A percentile compares a stretch with the other conserved stretches of the same genome.
Conservation (phyloP, 2,329 filamentous ascomycete genomes). For the Botryotinia globosa region DNA sequence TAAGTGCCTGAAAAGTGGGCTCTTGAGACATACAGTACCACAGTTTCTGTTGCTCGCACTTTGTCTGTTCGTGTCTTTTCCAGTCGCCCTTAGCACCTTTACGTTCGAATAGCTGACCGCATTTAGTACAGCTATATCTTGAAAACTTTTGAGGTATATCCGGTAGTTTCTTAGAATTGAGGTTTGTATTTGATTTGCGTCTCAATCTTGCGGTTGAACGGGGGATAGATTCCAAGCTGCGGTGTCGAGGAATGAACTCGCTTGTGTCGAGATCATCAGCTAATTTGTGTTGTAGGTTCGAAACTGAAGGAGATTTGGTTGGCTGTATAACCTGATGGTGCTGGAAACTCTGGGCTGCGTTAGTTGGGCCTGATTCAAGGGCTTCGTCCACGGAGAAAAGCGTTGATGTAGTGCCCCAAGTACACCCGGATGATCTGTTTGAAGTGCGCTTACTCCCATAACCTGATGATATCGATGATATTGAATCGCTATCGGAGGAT, state of each 20-base stretch:
- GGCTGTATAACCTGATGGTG: not conserved
- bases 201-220: not conserved
- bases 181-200: not conserved
- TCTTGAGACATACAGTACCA: constrained; percentile 30
- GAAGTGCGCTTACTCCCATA: constrained; percentile 7
- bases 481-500: constrained; percentile 19
- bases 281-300: not conserved
- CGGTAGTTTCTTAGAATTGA: not conserved
- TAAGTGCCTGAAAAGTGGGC: constrained; percentile 9
- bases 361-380: not conserved
- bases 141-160: not conserved
- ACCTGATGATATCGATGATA: constrained; percentile 17
- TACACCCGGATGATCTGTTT: constrained; percentile 24
- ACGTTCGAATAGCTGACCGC: constrained; percentile 22
- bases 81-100: constrained; percentile 29
- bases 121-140: constrained; percentile 29
- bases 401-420: constrained; percentile 27
- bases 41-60: constrained; percentile 28
- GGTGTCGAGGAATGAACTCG: not conserved
- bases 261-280: not conserved
- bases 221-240: not conserved
- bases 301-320: too few relatives aligned
- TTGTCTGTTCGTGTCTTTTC: constrained; percentile 30
- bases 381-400: constrained; percentile 10
- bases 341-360: not conserved